Conservation (phyloP, 116 monocot species). For the Thalassia testudinum region DNA sequence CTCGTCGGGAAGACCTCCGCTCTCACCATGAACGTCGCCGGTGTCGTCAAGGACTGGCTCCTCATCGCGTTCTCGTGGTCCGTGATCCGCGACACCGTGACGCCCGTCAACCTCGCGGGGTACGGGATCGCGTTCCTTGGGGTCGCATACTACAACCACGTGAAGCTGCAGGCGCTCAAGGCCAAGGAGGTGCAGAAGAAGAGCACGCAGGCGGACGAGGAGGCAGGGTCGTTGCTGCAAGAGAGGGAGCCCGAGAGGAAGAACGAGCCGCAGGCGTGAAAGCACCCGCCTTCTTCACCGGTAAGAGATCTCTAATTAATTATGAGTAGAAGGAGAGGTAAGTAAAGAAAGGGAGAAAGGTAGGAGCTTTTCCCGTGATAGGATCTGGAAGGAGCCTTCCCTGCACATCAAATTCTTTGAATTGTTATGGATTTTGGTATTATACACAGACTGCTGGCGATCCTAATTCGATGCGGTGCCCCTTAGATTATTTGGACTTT, state of each 20-base stretch:
- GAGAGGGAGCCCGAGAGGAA: constrained; percentile 4
- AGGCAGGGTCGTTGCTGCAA: constrained; percentile 4
- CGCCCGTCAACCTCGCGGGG: constrained; percentile 24
- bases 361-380: too few relatives aligned
- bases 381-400: too few relatives aligned
- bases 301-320: neutral
- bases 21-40: constrained; percentile 43
- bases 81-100: constrained; percentile 35
- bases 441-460: too few relatives aligned
- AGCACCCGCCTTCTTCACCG: too few relatives aligned
- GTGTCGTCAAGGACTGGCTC: constrained; percentile 43
- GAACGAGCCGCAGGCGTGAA: constrained; percentile 7
- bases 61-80: constrained; percentile 44
- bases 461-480: too few relatives aligned
- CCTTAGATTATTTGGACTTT: too few relatives aligned
- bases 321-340: too few relatives aligned
- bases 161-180: constrained; percentile 74
- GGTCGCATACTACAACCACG: constrained; percentile 76
- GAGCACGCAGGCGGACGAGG: constrained; percentile 10
- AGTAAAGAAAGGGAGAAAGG: too few relatives aligned
- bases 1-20: constrained; percentile 47
- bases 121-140: constrained; percentile 40
- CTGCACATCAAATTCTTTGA: too few relatives aligned
- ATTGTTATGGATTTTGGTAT: too few relatives aligned
- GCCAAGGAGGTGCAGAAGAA: constrained; percentile 85